Percentiles rank a stretch among this genome's conserved stretches.
Conservation (phyloP, 2,329 filamentous ascomycete genomes). For the Aspergillus unguis region DNA sequence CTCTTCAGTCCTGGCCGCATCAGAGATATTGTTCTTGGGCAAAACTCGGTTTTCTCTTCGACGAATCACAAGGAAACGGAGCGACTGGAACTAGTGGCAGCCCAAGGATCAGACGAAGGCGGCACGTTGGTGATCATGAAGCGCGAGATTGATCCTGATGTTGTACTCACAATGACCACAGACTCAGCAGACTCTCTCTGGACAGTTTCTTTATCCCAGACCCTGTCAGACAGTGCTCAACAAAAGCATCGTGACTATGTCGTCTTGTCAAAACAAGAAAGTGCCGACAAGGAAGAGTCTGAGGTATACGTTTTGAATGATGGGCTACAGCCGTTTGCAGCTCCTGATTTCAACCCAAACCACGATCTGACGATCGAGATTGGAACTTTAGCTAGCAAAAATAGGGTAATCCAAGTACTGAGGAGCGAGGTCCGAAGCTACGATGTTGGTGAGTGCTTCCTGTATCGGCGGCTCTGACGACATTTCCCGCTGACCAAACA, state of each 20-base stretch:
- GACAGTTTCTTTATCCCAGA: constrained; percentile 61
- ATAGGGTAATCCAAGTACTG: constrained; percentile 80
- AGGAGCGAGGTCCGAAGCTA: constrained; percentile 86
- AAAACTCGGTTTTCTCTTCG: constrained; percentile 46
- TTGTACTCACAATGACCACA: constrained; percentile 68
- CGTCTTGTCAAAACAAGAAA: constrained; percentile 69
- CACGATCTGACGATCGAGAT: constrained; percentile 84
- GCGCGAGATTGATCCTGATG: constrained; percentile 69
- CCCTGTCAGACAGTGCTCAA: constrained; percentile 48
- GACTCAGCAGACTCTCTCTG: constrained; percentile 73
- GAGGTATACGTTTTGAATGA: constrained; percentile 74
- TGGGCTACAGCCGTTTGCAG: constrained; percentile 70
- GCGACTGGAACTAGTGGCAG: constrained; percentile 51
- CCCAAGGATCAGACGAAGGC: constrained; percentile 55
- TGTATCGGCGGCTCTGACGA: constrained; percentile 1
- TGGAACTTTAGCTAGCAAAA: constrained; percentile 74
- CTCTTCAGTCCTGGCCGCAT: constrained; percentile 78
- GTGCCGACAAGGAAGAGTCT: constrained; percentile 68
- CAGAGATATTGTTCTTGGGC: constrained; percentile 68
- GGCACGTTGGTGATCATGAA: constrained; percentile 73
- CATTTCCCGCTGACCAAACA: constrained; percentile 33
- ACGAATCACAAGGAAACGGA: constrained; percentile 45
- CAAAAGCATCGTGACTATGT: constrained; percentile 66
- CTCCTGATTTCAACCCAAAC: constrained; percentile 87
- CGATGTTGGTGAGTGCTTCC: constrained; percentile 66